Evolutionary conservation across 306 rosid species (phyloP).

Genomic region (Castanea mollissima): DNA sequence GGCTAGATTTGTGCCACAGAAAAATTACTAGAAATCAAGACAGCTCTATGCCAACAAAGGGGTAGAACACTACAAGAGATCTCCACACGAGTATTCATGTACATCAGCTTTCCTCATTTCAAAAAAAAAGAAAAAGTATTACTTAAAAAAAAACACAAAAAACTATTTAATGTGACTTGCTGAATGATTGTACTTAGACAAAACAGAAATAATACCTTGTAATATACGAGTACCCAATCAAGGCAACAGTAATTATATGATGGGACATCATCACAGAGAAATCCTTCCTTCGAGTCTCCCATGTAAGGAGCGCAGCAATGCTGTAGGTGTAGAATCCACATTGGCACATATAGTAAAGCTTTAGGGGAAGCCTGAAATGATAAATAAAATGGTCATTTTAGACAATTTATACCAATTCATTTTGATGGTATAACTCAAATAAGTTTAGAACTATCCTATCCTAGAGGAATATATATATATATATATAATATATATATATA

Average conservation of each 20-base stretch:
- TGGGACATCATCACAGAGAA: constrained; percentile 96
- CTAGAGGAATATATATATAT: background rate
- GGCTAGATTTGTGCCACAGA: background rate
- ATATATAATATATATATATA: too few relatives aligned
- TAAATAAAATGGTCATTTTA: constrained; percentile 29
- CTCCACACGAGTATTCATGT: too few relatives aligned
- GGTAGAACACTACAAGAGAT: background rate
- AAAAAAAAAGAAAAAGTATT: too few relatives aligned
- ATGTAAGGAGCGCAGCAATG: constrained; percentile 79
- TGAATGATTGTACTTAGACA: background rate
- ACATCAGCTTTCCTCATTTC: too few relatives aligned
- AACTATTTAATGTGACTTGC: background rate
- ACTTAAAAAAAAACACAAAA: background rate
- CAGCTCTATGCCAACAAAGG: background rate
- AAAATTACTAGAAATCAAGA: background rate
- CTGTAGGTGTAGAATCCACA: constrained; percentile 93
- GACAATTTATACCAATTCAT: constrained; percentile 10
- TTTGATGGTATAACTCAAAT: constrained; percentile 15
- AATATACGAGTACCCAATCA: constrained; percentile 73
- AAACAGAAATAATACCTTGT: constrained; percentile 56
- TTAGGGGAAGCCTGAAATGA: constrained; percentile 62
- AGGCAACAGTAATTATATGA: constrained; percentile 76
- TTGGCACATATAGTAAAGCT: constrained; percentile 80
- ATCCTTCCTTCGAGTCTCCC: constrained; percentile 99
- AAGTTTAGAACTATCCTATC: background rate